Evolutionary conservation across 1,139 yeast species (phyloP), one percentile per base, ranked within the genome.

Genomic region (Geotrichum bryndzae): DNA sequence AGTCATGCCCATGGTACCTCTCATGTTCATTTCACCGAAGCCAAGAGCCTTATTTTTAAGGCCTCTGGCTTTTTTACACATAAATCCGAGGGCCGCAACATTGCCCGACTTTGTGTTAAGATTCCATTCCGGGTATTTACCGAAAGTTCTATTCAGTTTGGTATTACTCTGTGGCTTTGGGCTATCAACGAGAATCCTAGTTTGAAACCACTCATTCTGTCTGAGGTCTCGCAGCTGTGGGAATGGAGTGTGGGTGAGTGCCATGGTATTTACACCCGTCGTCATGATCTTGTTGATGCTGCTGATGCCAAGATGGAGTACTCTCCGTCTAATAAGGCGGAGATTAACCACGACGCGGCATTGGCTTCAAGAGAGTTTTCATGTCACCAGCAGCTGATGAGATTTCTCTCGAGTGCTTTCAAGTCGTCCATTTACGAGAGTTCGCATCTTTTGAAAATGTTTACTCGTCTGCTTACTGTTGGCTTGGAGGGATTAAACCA

Each of bases 281-380:
- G 76, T 3, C 76, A 78, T 67, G 96, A 91, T 72, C 60, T 84
- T n/a, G 70, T 70, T 0, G 79, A 79, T 58, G 87, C 96, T 7
- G 90, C 87, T 63, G 87, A 80, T 70, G 77, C 82, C 66, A 81
- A 79, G 64, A 94, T 94, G 99, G 96, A 90, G 68, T 95, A 95
- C 70, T 79, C 91, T 0, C 98, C 99, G 18, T 85, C 96, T 59
- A 87, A 88, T 74, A 85, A 84, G 67, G 79, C 79, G 54, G 80
- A 77, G 10, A 80, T 86, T n/a, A 82, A 84, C 63, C 81, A 81
- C 66, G 74, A 79, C 46, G 84, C 90, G 0, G 73, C 75, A 3
- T 65, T 73, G 3, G 84, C 84, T 0, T 77, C 80, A 8, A 77
- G 80, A 59, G 74, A 79, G n/a, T 79, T 90, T 68, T 87, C 86